These are phyloP conservation scores for Phaseolus lunatus DNA, from an alignment of 306 rosid species.

Conservation along the genomic window DNA sequence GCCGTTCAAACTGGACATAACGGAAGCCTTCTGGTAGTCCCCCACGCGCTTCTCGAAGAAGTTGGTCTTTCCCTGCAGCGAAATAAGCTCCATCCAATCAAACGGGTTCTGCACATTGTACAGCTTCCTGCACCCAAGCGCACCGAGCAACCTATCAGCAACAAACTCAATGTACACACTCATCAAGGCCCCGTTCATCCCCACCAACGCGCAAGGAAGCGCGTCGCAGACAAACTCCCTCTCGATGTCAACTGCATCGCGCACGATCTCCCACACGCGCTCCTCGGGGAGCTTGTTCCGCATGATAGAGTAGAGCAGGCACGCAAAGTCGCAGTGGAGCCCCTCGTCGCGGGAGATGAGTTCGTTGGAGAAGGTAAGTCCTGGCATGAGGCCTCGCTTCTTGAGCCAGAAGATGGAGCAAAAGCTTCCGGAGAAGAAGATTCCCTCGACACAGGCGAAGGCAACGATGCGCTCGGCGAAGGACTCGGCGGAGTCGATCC, in stretches of 20 bases:
- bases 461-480: constrained; percentile 66
- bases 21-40: constrained; percentile 83
- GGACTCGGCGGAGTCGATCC: constrained; percentile 54
- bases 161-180: constrained; percentile 82
- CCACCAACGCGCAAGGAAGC: constrained; percentile 79
- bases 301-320: constrained; percentile 64
- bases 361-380: constrained; percentile 83
- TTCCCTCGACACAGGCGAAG: constrained; percentile 88
- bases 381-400: constrained; percentile 93
- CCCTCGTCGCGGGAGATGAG: constrained; percentile 90
- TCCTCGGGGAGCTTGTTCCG: constrained; percentile 61
- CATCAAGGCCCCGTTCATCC: constrained; percentile 85
- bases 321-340: constrained; percentile 82
- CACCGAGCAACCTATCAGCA: constrained; percentile 72
- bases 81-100: constrained; percentile 98
- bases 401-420: constrained; percentile 90
- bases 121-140: constrained; percentile 66
- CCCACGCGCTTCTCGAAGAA: constrained; percentile 92
- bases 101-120: constrained; percentile 77
- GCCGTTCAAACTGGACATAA: constrained; percentile 71
- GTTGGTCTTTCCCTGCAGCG: constrained; percentile 87
- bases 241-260: constrained; percentile 76
- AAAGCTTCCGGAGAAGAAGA: constrained; percentile 89
- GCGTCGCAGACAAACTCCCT: constrained; percentile 87
- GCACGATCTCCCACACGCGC: constrained; percentile 64